phyloP scores from a whole-genome alignment of 306 rosid species.

The Rosa multiflora region DNA sequence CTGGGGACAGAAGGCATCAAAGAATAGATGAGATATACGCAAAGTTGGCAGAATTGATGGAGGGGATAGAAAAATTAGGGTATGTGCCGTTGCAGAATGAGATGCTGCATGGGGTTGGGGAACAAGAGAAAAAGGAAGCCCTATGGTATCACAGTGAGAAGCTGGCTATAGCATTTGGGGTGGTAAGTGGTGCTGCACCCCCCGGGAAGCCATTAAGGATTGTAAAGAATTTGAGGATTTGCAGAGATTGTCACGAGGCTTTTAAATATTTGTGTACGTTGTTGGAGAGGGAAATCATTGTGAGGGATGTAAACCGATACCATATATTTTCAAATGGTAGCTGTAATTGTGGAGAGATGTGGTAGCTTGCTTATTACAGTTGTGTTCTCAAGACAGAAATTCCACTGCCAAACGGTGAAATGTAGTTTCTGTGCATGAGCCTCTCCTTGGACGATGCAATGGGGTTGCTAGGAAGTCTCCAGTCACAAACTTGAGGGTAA shows the following conservation, averaged over 20 bases:
- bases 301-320: slow-evolving; percentile 78
- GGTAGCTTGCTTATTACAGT: slow-evolving; percentile 39
- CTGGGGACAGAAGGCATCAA: slow-evolving; percentile 75
- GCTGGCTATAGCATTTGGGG: slow-evolving; percentile 79
- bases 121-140: slow-evolving; percentile 63
- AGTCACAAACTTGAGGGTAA: not conserved
- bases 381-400: not conserved
- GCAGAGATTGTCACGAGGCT: slow-evolving; percentile 79
- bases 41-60: slow-evolving; percentile 55
- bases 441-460: not conserved
- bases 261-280: slow-evolving; percentile 65
- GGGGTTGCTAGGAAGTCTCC: not conserved
- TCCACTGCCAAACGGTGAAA: not conserved
- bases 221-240: slow-evolving; percentile 87
- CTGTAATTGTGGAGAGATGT: slow-evolving; percentile 68
- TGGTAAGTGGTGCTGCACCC: slow-evolving; percentile 59
- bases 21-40: slow-evolving; percentile 54
- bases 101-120: slow-evolving; percentile 64
- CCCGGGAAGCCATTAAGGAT: slow-evolving; percentile 67
- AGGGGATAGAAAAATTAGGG: slow-evolving; percentile 66
- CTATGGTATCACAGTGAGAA: slow-evolving; percentile 88
- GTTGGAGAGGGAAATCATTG: slow-evolving; percentile 73
- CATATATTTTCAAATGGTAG: slow-evolving; percentile 66
- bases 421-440: not conserved
- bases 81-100: slow-evolving; percentile 72